Conservation (phyloP, 495 filamentous ascomycete species). For the Aspergillus campestris region DNA sequence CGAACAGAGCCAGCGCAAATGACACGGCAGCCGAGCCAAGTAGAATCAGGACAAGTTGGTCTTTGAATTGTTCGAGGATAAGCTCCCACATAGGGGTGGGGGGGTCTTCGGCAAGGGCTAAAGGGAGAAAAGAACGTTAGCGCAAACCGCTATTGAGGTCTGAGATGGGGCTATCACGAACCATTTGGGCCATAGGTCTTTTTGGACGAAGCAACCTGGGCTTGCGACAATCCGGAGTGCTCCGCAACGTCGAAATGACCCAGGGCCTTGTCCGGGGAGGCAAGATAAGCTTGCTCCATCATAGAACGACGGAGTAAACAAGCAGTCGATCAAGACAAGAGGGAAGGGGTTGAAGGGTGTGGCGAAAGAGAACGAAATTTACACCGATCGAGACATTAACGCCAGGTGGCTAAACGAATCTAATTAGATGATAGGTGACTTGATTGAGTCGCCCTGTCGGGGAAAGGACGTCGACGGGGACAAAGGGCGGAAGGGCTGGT, state of each 20-base stretch:
- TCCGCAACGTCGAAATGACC: constrained; percentile 62
- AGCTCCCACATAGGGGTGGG: constrained; percentile 97
- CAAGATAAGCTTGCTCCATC: constrained; percentile 78
- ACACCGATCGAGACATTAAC: constrained; percentile 15
- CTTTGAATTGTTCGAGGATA: constrained; percentile 97
- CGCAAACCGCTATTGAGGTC: neutral
- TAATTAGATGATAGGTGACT: neutral
- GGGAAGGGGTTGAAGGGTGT: neutral
- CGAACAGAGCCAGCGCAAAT: constrained; percentile 88
- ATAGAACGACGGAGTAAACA: constrained; percentile 12
- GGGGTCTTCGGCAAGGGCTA: constrained; percentile 91
- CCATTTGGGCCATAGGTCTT: constrained; percentile 78
- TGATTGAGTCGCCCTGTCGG: constrained; percentile 1
- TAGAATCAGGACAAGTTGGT: constrained; percentile 94
- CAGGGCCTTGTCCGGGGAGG: constrained; percentile 59
- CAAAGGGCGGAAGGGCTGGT: no score
- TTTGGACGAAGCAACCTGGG: constrained; percentile 54
- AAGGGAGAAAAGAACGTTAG: neutral
- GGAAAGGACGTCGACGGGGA: neutral
- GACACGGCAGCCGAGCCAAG: constrained; percentile 90
- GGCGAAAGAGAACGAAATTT: constrained; percentile 4
- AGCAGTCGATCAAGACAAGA: constrained; percentile 3
- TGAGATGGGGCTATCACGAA: constrained; percentile 32
- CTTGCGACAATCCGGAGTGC: constrained; percentile 56
- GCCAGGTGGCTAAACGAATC: constrained; percentile 20